Evolutionary conservation across 495 filamentous ascomycete species (phyloP).

Genomic region (Aspergillus taichungensis): DNA sequence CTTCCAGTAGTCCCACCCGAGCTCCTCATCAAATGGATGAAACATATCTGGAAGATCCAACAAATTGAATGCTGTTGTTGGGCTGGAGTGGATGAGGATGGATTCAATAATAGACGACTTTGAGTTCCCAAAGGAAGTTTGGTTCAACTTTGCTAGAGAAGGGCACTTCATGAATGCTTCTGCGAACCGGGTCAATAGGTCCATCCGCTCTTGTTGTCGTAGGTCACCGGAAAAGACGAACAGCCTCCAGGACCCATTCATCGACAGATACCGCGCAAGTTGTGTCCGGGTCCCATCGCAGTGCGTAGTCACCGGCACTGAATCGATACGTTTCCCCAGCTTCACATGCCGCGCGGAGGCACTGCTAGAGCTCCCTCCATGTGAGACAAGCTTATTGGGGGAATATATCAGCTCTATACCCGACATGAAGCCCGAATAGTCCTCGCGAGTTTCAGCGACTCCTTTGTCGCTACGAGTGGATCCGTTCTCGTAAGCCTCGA

Average conservation of each 20-base stretch:
- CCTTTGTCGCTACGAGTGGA: neutral
- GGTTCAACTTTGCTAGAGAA: constrained; percentile 47
- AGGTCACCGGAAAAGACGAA: constrained; percentile 52
- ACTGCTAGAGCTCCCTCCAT: constrained; percentile 2
- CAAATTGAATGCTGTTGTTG: constrained; percentile 5
- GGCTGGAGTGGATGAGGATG: constrained; percentile 10
- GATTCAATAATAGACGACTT: constrained; percentile 5
- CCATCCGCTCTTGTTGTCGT: neutral
- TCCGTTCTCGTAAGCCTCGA: constrained; percentile 8
- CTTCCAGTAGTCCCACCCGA: constrained; percentile 21
- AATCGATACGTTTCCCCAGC: constrained; percentile 53
- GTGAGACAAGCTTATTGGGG: constrained; percentile 7
- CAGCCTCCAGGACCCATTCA: constrained; percentile 51
- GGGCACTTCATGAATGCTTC: constrained; percentile 24
- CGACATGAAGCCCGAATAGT: constrained; percentile 13
- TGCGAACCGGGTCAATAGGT: constrained; percentile 3
- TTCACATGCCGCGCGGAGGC: constrained; percentile 31
- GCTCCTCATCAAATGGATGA: constrained; percentile 18
- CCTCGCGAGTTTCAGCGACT: constrained; percentile 5
- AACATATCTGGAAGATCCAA: constrained; percentile 19
- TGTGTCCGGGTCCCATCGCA: constrained; percentile 49
- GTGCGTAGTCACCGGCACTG: constrained; percentile 45
- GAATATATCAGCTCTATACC: constrained; percentile 15
- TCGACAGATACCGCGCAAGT: constrained; percentile 40
- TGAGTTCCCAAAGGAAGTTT: constrained; percentile 34